Base-by-base conservation (phyloP, 768 basidiomycete species). In the Serendipita sp. region DNA sequence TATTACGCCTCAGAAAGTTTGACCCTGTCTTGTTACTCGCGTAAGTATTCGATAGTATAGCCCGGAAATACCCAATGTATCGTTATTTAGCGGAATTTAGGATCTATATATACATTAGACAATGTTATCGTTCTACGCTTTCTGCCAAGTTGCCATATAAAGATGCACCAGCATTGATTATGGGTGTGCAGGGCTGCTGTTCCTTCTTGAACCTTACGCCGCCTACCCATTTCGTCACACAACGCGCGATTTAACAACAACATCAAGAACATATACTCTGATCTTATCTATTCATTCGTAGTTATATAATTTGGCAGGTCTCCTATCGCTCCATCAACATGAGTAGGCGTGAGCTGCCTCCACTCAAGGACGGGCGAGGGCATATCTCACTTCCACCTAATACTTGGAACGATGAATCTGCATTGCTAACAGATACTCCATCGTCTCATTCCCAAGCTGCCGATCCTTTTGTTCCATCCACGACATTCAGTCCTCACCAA, bases 351-450 rank as follows among this genome's bases (percentile, higher is more conserved):
- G 16, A 60, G 56, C 37, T 10, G 37, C 28, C 56, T 10, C 37
- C 16, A 60, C 35, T 53, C 64, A 24, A 38, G 37, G 15, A 64
- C 24, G 35, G 46, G 63, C 47, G 63, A 13, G 28, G 45, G 38
- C 28, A 54, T 51, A 65, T 66, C 38, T 54, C 47, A 18, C 53
- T 67, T n/a, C 65, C 66, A n/a, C 37, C 65, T 51, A 51, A 34
- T 16, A 56, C 18, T 38, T 45, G n/a, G 30, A 37, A 41, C 53
- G 66, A 67, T 16, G 66, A 67, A 28, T 67, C 65, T 46, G 66
- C 66, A 45, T 38, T 67, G 30, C 64, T 54, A 18, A 60, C 54
- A 35, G 64, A 45, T 16, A 66, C 66, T n/a, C 66, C 66, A 16
- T 45, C 65, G 32, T 38, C 53, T 18, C 34, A 56, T 38, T 66